Evolutionary conservation across 306 rosid species (phyloP).

Genomic region (Vicia villosa): DNA sequence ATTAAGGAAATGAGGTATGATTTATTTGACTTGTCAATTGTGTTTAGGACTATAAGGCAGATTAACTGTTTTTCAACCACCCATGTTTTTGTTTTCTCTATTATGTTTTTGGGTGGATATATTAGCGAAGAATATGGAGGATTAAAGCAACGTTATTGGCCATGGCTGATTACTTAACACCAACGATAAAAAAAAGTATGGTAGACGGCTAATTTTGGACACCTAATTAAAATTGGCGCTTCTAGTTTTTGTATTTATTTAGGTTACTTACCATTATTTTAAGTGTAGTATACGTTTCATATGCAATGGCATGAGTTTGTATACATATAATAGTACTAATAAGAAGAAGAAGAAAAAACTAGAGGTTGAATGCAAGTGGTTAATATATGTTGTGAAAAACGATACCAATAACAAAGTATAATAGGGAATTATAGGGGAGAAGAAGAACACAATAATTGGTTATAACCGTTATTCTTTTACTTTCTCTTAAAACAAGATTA

Average conservation of each 20-base stretch:
- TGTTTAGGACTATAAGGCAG: constrained; percentile 44
- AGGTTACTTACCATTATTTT: constrained; percentile 30
- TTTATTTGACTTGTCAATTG: constrained; percentile 28
- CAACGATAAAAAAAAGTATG: constrained; percentile 48
- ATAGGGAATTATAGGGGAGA: no score
- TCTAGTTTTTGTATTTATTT: constrained; percentile 34
- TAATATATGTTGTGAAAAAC: no score
- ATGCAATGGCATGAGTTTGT: not conserved
- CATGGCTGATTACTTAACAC: constrained; percentile 66
- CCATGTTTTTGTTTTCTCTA: not conserved
- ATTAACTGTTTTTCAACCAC: constrained; percentile 74
- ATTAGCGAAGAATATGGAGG: constrained; percentile 49
- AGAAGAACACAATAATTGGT: no score
- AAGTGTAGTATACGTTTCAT: constrained; percentile 31
- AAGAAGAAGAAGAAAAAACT: not conserved
- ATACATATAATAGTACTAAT: not conserved
- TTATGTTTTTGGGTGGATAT: constrained; percentile 50
- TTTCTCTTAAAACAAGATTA: no score
- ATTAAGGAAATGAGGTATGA: constrained; percentile 24
- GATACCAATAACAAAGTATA: no score
- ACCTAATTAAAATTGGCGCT: constrained; percentile 19
- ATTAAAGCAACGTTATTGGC: constrained; percentile 51
- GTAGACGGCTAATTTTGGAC: constrained; percentile 21
- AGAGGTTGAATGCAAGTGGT: not conserved
- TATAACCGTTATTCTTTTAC: no score